Evolutionary conservation across 306 rosid species (phyloP), one percentile per base, ranked within the genome.

Genomic region (Amphicarpaea edgeworthii): DNA sequence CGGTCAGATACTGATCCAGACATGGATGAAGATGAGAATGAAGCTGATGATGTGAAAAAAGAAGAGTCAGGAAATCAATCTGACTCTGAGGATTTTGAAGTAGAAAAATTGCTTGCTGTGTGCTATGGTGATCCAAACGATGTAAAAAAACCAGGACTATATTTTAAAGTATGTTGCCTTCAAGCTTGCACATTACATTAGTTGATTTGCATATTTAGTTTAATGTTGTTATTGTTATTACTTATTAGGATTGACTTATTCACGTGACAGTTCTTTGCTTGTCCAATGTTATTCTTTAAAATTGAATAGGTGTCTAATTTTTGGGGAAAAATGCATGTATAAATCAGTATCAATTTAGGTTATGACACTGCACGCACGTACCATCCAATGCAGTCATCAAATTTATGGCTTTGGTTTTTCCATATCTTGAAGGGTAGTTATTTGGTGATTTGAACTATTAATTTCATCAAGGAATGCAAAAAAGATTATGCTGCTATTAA

Each of bases 11-110:
- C 60, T 23, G 30, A 46, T 45, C 8, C 6, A 15, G 70, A 78
- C 42, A 73, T 21, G 55, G 77, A 61, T 43, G 70, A 64, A 19
- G 70, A 38, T 3, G 34, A 40, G 2, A 72, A 73, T 41, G 79
- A 78, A 53, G 65, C 1, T 0, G 46, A 15, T 34, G 64, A 34
- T 32, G 1, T 4, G 2, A 28, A 51, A 2, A 24, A 46, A 6
- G 68, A 78, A 42, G 63, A 26, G 10, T 6, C 67, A 1, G 77
- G 26, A 58, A 42, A 34, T 40, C 24, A 69, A 40, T 70, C 83
- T n/a, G 86, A 79, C 15, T 19, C 80, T 12, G 83, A 79, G 43
- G 86, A 79, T 2, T 85, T 82, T n/a, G 88, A 85, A 63, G 88
- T 85, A 15, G 82, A 79, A 53, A 82, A 17, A 55, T 61, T 85